Conservation (phyloP, 441 rosid genomes). For the Adansonia grandidieri region DNA sequence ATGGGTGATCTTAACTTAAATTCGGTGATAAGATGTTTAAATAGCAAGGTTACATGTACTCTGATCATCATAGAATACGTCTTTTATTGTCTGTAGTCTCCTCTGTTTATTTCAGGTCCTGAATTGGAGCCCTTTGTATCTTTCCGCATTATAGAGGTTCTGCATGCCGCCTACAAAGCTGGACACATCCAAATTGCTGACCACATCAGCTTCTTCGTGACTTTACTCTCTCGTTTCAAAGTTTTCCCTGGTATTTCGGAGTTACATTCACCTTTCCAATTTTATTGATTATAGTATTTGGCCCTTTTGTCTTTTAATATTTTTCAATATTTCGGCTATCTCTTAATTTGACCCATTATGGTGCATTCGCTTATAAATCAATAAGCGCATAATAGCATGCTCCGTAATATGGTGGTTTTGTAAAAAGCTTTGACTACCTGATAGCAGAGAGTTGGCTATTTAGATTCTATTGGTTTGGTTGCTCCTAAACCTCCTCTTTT, state of each 20-base stretch:
- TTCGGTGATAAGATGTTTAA: slow-evolving; percentile 20
- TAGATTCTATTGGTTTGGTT: slow-evolving; percentile 5
- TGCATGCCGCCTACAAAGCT: slow-evolving; percentile 64
- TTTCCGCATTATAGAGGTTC: slow-evolving; percentile 61
- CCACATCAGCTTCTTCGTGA: slow-evolving; percentile 70
- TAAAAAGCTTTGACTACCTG: neutral
- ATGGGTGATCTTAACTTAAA: slow-evolving; percentile 5
- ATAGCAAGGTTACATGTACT: neutral
- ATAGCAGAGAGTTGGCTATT: neutral
- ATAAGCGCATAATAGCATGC: neutral
- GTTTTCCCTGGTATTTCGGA: slow-evolving; percentile 59
- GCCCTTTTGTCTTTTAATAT: neutral
- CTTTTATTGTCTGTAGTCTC: neutral
- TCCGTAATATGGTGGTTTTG: neutral
- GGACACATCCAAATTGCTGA: slow-evolving; percentile 77
- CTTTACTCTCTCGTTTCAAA: slow-evolving; percentile 60
- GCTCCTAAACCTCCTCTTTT: neutral
- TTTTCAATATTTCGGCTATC: neutral
- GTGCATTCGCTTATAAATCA: neutral
- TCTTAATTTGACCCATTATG: neutral
- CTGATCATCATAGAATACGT: neutral
- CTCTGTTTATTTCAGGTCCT: slow-evolving; percentile 53
- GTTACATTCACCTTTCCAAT: slow-evolving; percentile 20
- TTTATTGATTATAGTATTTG: neutral
- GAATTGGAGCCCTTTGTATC: slow-evolving; percentile 61